Evolutionary conservation across 306 rosid genomes (phyloP), one percentile per base, ranked within the genome.

Genomic region (Bauhinia variegata): DNA sequence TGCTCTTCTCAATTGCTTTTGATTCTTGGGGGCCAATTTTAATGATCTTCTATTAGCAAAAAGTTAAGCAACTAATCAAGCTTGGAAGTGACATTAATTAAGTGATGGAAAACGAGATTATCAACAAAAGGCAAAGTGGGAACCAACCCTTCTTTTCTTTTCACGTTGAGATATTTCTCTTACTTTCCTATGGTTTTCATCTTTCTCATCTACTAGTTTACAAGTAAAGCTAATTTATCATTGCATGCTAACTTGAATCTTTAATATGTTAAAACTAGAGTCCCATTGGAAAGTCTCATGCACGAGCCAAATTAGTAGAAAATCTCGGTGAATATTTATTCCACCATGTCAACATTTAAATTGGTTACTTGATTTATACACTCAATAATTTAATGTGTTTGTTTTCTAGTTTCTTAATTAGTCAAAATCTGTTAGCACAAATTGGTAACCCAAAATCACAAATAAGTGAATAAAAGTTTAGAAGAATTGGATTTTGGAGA

Each of bases 1-100:
- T 72, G 50, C 64, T 15, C 7, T 30, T 44, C 65, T 44, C 65
- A 28, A 33, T 54, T 60, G 30, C 70, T 65, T 74, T 73, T 65
- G 16, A 14, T 31, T 1, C 8, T 75, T 14, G 34, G 54, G 54
- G 38, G 46, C 11, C 68, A 59, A 61, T 30, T 54, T 44, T 76
- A 19, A 63, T 57, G 47, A 69, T 49, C 55, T 61, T 54, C 2
- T 41, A 34, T 74, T 52, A 28, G 3, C 51, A 14, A 41, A 77
- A 82, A 49, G 69, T 15, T 11, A 19, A 4, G 32, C 5, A 5
- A 17, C 46, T 67, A 76, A 62, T 63, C 54, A 57, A 57, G 6
- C 57, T 53, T 16, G 10, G 34, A 64, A 64, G 66, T 57, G 31
- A 47, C 70, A 62, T 59, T 41, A 58, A 42, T 49, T 34, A 44